phyloP scores from a whole-genome alignment of 2,329 filamentous ascomycete genomes.

The Cytospora piceicola region DNA sequence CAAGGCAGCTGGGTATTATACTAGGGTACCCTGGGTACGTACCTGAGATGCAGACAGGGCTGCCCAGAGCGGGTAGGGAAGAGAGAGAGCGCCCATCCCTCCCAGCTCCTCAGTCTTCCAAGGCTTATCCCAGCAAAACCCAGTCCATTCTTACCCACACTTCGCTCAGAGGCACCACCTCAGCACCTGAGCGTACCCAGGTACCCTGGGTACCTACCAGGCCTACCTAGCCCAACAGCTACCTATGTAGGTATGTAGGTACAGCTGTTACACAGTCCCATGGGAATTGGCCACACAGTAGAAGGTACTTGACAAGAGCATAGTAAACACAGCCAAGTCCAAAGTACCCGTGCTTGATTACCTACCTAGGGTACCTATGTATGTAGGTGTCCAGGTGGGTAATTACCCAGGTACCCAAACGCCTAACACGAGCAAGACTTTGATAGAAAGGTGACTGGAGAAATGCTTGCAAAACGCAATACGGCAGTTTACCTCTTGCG shows the following conservation, averaged over 20 bases:
- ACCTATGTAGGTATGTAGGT: background rate
- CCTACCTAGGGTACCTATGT: too few relatives aligned
- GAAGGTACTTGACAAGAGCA: background rate
- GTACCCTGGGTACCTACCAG: too few relatives aligned
- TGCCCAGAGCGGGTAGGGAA: background rate
- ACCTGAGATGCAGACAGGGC: background rate
- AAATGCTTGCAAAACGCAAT: background rate
- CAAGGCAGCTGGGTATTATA: background rate
- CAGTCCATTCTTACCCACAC: background rate
- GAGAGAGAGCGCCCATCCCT: background rate
- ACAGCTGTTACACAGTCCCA: background rate
- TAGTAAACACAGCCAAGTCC: background rate
- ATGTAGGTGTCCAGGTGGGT: too few relatives aligned
- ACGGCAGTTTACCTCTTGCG: background rate
- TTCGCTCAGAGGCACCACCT: background rate
- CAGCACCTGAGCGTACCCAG: too few relatives aligned
- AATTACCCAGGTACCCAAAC: too few relatives aligned
- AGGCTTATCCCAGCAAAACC: background rate
- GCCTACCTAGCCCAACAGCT: too few relatives aligned
- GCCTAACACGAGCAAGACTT: slow-evolving; percentile 1
- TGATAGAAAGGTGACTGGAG: background rate
- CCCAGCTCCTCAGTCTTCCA: background rate
- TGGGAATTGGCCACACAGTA: background rate
- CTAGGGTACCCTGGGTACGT: too few relatives aligned
- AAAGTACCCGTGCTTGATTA: background rate